phyloP scores from a whole-genome alignment of 352 stramenopile species.

The Phytophthora fragariae region DNA sequence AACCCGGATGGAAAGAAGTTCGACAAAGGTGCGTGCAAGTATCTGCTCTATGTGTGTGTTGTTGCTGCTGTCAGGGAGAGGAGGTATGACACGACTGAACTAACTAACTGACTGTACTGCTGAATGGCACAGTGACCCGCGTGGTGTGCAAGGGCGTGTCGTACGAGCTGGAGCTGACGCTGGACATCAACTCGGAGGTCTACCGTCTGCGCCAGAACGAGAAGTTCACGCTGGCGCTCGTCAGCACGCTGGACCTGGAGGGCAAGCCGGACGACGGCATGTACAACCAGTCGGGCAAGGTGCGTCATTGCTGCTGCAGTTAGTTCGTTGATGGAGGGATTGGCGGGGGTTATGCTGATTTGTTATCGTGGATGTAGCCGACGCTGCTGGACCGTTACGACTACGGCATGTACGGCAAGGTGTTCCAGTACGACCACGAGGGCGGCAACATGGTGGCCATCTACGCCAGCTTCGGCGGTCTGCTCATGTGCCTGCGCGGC shows the following conservation, averaged over 20 bases:
- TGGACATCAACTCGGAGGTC: constrained; percentile 99
- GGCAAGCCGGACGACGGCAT: constrained; percentile 96
- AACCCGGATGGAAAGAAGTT: constrained; percentile 99
- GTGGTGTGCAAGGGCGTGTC: constrained; percentile 97
- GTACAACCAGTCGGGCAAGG: constrained; percentile 93
- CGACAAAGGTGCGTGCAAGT: constrained; percentile 80
- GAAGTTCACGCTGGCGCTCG: constrained; percentile 97
- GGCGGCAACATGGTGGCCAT: constrained; percentile 94
- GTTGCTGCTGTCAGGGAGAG: background rate
- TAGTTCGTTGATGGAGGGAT: background rate
- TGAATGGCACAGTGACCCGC: constrained; percentile 86
- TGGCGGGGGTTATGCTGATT: constrained; percentile 11
- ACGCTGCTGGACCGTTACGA: constrained; percentile 98
- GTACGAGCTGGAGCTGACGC: constrained; percentile 97
- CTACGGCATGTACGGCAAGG: constrained; percentile 99
- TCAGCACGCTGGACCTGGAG: constrained; percentile 96
- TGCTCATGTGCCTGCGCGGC: constrained; percentile 97
- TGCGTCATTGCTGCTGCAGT: constrained; percentile 28
- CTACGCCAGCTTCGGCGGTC: constrained; percentile 96
- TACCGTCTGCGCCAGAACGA: constrained; percentile 96
- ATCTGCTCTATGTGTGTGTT: background rate
- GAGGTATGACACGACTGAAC: constrained; percentile 12
- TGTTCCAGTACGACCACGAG: constrained; percentile 98
- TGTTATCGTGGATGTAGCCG: constrained; percentile 41
- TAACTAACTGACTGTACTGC: constrained; percentile 7